Base-by-base conservation (phyloP, 164 flowering plant species). In the Liriodendron chinense region DNA sequence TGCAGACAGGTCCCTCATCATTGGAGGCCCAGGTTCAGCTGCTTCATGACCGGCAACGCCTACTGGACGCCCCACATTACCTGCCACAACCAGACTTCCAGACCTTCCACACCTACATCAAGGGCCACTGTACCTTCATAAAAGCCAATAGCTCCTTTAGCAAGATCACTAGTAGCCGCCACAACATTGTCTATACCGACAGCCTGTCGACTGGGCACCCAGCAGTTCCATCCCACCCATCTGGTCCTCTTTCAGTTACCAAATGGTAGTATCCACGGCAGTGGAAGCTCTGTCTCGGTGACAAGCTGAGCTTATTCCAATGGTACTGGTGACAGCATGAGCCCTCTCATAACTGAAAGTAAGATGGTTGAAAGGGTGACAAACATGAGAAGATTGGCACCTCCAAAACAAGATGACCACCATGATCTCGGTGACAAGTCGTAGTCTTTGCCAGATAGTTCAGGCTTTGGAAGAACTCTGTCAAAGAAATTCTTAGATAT, bases 321-420 rank as follows among this genome's bases (percentile, higher is more conserved):
- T 71, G 85, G 82, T 24, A 83, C 74, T 67, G 82, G 75, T 70
- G 94, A 96, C 78, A 81, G 84, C 76, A 91, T 86, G 65, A 94
- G 85, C 82, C 99, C 99, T 70, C 97, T 78, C 43, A 47, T 89
- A 14, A 83, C 85, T 65, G 98, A 98, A 64, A 87, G 90, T 22
- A 88, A 92, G 82, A 92, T 96, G 98, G 98, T 94, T 50, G 97
- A 96, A 75, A 90, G 99, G 81, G 98, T 91, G 2, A 85, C 91
- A 66, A 92, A 91, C 82, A 90, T 90, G 94, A 83, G 99, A 80
- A 92, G 88, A 77, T 79, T 92, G 74, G 87, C 84, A 28, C 97
- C 98, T 22, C 95, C 99, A 7, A 92, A 84, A 81, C 94, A 81
- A 71, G 98, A 87, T 78, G 87, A 87, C 65, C 80, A 84, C 59